phyloP scores from a whole-genome alignment of 1,284 basidiomycete species.

The Tilletia walkeri region DNA sequence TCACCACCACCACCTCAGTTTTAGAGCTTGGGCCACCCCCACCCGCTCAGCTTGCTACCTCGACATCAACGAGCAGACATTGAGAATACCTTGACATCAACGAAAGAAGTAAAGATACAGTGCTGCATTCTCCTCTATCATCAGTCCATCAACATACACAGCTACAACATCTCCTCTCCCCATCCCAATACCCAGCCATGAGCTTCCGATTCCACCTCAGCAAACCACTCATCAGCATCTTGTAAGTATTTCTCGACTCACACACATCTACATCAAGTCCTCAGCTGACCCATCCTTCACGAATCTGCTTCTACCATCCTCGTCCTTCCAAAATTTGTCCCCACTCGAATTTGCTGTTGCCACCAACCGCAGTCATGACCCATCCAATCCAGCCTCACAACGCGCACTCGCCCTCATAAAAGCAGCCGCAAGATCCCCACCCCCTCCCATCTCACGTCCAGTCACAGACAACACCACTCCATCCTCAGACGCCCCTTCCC shows the following conservation, averaged over 20 bases:
- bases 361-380: conserved; percentile 6
- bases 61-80: too few species aligned
- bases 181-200: neutral
- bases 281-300: too few species aligned
- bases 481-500: neutral
- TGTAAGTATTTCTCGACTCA: neutral
- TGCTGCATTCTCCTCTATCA: too few species aligned
- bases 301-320: too few species aligned
- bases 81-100: too few species aligned
- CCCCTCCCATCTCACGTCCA: neutral
- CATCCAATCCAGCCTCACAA: conserved; percentile 8
- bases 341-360: neutral
- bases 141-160: too few species aligned
- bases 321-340: neutral
- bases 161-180: neutral
- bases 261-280: too few species aligned
- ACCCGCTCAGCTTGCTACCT: too few species aligned
- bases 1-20: too few species aligned
- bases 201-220: conserved; percentile 14
- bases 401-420: conserved; percentile 5
- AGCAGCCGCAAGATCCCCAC: neutral
- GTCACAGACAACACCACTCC: neutral
- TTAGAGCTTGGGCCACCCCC: too few species aligned
- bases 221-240: conserved; percentile 7
- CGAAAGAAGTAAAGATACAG: too few species aligned